These are phyloP conservation scores for Berkeleyomyces rouxiae DNA, from an alignment of 2,329 filamentous ascomycete genomes.

Conservation along the genomic window DNA sequence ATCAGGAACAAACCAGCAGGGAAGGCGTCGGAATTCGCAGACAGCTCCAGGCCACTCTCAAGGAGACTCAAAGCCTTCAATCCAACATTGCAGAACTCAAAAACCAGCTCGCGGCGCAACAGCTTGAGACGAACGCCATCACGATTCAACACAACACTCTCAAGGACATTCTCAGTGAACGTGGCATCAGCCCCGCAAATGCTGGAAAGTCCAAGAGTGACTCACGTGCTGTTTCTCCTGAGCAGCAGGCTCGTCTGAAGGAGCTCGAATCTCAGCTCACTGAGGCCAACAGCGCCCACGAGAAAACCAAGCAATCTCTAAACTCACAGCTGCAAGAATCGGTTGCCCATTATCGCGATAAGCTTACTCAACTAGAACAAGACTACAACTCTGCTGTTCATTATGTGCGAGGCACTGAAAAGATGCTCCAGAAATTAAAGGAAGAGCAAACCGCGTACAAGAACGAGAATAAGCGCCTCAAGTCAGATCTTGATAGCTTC, in stretches of 20 bases:
- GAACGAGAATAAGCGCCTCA: constrained; percentile 64
- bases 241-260: constrained; percentile 57
- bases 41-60: constrained; percentile 70
- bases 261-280: constrained; percentile 84
- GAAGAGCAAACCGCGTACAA: constrained; percentile 92
- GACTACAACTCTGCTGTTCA: constrained; percentile 97
- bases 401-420: constrained; percentile 95
- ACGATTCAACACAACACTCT: constrained; percentile 82
- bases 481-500: constrained; percentile 58
- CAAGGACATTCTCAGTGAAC: constrained; percentile 80
- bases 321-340: constrained; percentile 70
- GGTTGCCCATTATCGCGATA: constrained; percentile 81
- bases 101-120: constrained; percentile 66
- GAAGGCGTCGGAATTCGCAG: constrained; percentile 81
- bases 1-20: constrained; percentile 90
- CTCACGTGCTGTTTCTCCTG: constrained; percentile 56
- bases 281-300: constrained; percentile 58
- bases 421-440: constrained; percentile 98
- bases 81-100: constrained; percentile 68
- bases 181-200: constrained; percentile 65
- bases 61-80: constrained; percentile 68
- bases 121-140: constrained; percentile 86
- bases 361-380: constrained; percentile 82
- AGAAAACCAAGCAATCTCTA: constrained; percentile 65
- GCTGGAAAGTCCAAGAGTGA: constrained; percentile 52